These are phyloP conservation scores for Friedmanniomyces endolithicus DNA, from an alignment of 495 filamentous ascomycete genomes.

Conservation along the genomic window DNA sequence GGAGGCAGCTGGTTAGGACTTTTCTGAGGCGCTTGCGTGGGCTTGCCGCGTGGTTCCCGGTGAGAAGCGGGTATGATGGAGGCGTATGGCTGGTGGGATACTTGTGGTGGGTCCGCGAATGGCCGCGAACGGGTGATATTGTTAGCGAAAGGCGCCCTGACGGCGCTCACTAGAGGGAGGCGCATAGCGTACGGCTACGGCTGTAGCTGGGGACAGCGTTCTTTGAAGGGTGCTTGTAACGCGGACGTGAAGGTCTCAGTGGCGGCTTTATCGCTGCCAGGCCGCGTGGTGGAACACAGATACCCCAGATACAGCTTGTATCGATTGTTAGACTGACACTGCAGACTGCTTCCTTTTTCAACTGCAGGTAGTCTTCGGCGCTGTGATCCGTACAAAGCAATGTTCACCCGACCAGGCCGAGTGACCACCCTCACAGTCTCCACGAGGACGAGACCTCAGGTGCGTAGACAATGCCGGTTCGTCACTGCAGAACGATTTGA, in stretches of 20 bases:
- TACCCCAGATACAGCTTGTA: not conserved
- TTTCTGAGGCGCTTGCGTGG: not conserved
- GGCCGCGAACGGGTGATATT: not conserved
- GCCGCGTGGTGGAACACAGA: not conserved
- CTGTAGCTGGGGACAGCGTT: not conserved
- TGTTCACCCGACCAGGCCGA: too few relatives aligned
- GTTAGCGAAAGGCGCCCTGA: not conserved
- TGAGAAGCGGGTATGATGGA: too few relatives aligned
- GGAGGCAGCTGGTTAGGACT: not conserved
- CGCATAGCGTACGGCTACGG: not conserved
- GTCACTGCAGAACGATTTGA: too few relatives aligned
- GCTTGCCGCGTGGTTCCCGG: not conserved
- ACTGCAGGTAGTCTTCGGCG: too few relatives aligned
- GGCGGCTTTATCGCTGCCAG: not conserved
- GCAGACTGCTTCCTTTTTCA: too few relatives aligned
- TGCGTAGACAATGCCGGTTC: too few relatives aligned
- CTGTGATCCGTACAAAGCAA: too few relatives aligned
- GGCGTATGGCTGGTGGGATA: not conserved
- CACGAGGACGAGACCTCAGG: too few relatives aligned
- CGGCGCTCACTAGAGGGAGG: not conserved
- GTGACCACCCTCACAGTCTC: too few relatives aligned
- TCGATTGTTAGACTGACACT: too few relatives aligned
- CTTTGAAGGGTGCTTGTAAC: not conserved
- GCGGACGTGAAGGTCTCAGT: not conserved
- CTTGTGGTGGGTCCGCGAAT: not conserved